A percentile compares a stretch with the other conserved stretches of the same genome.
Conservation (phyloP, 2,329 filamentous ascomycete species). For the Macrophomina tecta region DNA sequence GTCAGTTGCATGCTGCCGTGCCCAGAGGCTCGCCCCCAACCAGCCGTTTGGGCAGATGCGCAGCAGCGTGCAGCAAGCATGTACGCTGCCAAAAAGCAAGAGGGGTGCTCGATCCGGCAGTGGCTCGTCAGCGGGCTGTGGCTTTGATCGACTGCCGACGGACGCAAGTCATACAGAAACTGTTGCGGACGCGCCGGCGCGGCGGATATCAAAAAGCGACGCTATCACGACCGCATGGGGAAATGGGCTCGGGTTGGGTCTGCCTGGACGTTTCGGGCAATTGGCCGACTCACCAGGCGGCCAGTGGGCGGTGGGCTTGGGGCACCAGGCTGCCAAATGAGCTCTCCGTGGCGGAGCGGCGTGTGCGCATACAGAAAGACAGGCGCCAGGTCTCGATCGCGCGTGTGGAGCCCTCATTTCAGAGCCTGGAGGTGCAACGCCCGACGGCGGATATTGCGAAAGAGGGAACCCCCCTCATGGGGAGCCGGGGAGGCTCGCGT, state of each 20-base stretch:
- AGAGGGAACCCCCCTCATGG: constrained; percentile 18
- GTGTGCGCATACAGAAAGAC: constrained; percentile 15
- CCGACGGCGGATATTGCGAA: constrained; percentile 22
- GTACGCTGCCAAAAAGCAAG: not conserved
- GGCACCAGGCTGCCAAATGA: not conserved
- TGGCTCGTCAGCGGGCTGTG: constrained; percentile 11
- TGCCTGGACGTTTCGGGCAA: constrained; percentile 10
- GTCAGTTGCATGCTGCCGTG: constrained; percentile 10
- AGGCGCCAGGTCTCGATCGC: constrained; percentile 18
- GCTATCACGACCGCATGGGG: constrained; percentile 2
- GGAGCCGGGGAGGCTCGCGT: constrained; percentile 18
- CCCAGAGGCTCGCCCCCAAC: not conserved
- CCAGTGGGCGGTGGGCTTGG: not conserved
- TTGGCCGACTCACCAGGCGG: not conserved
- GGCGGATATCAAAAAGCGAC: constrained; percentile 15
- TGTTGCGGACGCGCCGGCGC: constrained; percentile 12
- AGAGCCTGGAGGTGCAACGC: constrained; percentile 11
- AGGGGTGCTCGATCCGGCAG: not conserved
- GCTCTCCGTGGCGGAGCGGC: not conserved
- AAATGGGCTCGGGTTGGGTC: not conserved
- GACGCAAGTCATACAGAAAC: constrained; percentile 2
- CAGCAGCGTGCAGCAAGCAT: constrained; percentile 14
- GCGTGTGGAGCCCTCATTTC: constrained; percentile 20
- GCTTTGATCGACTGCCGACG: constrained; percentile 5
- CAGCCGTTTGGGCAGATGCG: constrained; percentile 1